phyloP scores from a whole-genome alignment of 177 flowering plant genomes.

The Telopea speciosissima region DNA sequence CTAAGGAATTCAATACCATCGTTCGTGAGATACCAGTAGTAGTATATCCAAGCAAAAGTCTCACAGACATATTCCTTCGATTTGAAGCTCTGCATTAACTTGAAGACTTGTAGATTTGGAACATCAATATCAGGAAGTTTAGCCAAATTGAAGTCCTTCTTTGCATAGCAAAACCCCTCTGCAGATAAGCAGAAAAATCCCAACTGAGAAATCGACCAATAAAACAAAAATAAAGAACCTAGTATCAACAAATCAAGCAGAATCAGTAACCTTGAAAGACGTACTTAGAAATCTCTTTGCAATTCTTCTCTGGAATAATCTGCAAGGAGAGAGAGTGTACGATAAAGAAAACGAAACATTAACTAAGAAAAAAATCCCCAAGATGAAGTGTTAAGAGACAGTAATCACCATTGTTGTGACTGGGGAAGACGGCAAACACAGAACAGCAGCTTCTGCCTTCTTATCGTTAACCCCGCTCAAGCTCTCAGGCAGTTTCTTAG shows the following conservation, averaged over 20 bases:
- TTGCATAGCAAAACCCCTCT: conserved; percentile 83
- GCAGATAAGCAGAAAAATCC: neutral
- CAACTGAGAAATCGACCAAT: neutral
- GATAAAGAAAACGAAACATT: neutral
- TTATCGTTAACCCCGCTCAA: too few species aligned
- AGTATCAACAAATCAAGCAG: neutral
- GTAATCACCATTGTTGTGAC: conserved; percentile 3
- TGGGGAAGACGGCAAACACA: neutral
- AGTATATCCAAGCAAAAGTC: conserved; percentile 87
- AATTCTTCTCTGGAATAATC: too few species aligned
- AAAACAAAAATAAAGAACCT: neutral
- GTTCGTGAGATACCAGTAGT: conserved; percentile 58
- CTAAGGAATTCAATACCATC: conserved; percentile 46
- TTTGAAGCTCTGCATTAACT: too few species aligned
- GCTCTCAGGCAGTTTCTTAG: neutral
- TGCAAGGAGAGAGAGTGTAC: conserved; percentile 7
- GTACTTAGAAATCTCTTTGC: conserved; percentile 62
- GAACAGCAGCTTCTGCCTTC: neutral
- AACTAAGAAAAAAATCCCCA: neutral
- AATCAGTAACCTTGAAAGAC: conserved; percentile 47
- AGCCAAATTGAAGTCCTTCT: conserved; percentile 65
- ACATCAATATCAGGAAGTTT: conserved; percentile 81
- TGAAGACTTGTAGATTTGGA: conserved; percentile 77
- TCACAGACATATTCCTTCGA: conserved; percentile 88
- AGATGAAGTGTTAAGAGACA: neutral